A percentile compares a stretch with the other conserved stretches of the same genome.
These are phyloP conservation scores for Scheffersomyces quercinus DNA, from an alignment of 1,139 yeast genomes.

Conservation along the genomic window DNA sequence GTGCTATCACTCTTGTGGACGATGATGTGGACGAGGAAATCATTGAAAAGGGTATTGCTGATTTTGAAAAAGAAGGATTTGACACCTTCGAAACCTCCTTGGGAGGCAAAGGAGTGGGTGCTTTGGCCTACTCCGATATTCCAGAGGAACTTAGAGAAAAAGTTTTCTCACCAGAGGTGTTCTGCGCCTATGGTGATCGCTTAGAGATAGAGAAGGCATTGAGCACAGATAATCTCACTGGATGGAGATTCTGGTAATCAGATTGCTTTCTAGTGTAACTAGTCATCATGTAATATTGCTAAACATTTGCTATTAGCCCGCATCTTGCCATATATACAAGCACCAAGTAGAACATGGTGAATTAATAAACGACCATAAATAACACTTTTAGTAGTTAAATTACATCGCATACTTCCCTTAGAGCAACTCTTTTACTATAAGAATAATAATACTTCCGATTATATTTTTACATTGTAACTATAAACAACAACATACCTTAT, in stretches of 20 bases:
- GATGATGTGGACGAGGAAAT: slow-evolving; percentile 40
- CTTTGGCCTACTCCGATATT: slow-evolving; percentile 29
- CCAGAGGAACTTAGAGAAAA: slow-evolving; percentile 10
- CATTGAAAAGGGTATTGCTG: slow-evolving; percentile 33
- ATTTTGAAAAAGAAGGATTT: slow-evolving; percentile 53
- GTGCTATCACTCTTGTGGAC: slow-evolving; percentile 83
- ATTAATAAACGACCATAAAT: too few species aligned
- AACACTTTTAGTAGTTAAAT: too few species aligned
- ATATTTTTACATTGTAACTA: background rate
- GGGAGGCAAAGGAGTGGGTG: slow-evolving; percentile 89
- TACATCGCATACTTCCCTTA: too few species aligned
- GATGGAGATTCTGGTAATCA: slow-evolving; percentile 64
- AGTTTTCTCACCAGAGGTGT: slow-evolving; percentile 34
- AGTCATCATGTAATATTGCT: too few species aligned
- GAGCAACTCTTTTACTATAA: too few species aligned
- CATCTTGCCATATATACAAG: too few species aligned
- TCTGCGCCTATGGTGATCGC: slow-evolving; percentile 39
- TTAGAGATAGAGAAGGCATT: slow-evolving; percentile 48
- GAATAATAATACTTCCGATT: background rate
- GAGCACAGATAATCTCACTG: slow-evolving; percentile 40
- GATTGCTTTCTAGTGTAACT: background rate
- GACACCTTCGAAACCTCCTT: slow-evolving; percentile 80
- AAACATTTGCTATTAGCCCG: too few species aligned
- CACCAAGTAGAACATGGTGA: too few species aligned
- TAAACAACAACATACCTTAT: too few species aligned